These are phyloP conservation scores for Salvia miltiorrhiza DNA, from an alignment of 257 asterid species.

Conservation along the genomic window DNA sequence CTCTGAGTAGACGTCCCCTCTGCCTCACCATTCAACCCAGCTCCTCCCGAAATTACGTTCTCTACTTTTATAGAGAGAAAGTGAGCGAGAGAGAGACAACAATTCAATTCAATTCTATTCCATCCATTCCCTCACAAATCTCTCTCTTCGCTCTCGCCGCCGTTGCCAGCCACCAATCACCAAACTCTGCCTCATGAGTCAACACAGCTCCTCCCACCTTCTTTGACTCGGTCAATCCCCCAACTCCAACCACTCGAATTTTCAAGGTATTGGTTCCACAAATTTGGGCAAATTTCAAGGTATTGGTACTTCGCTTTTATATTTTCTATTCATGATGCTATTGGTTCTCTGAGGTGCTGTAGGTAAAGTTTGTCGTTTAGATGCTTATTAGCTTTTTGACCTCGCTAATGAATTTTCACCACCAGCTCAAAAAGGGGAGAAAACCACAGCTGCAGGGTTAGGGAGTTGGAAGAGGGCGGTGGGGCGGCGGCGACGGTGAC, in stretches of 20 bases:
- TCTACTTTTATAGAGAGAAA: neutral
- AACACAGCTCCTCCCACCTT: constrained; percentile 27
- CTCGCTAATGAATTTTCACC: too few species aligned
- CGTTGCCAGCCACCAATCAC: neutral
- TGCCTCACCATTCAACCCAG: too few species aligned
- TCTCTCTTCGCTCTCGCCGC: constrained; percentile 22
- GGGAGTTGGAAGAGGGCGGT: too few species aligned
- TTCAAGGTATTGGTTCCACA: too few species aligned
- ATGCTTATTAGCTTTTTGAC: neutral
- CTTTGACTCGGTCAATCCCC: constrained; percentile 32
- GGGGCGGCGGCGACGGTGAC: too few species aligned
- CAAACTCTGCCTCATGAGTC: constrained; percentile 18
- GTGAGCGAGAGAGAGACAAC: neutral
- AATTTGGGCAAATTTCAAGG: constrained; percentile 83
- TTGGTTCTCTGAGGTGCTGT: constrained; percentile 1
- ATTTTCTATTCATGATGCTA: neutral
- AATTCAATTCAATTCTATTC: too few species aligned
- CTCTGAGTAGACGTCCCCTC: too few species aligned
- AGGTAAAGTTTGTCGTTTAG: neutral
- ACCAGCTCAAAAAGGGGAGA: too few species aligned
- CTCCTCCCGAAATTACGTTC: too few species aligned
- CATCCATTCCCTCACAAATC: constrained; percentile 10
- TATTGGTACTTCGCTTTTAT: constrained; percentile 14
- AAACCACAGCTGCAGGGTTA: too few species aligned
- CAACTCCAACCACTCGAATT: neutral